phyloP scores from a whole-genome alignment of 306 rosid species.

The Lotus japonicus region DNA sequence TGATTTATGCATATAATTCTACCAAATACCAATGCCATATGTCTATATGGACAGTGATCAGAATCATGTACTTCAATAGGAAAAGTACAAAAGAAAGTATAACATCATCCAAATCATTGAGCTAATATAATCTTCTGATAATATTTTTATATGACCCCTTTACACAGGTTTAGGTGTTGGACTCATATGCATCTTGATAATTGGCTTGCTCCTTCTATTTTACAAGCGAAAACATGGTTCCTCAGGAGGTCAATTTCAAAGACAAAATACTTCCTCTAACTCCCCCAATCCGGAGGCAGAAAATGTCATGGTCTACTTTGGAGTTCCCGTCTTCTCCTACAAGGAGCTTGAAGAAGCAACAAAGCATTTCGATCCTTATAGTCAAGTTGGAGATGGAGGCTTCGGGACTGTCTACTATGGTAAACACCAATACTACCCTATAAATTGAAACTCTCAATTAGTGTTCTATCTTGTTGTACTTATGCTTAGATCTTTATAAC shows the following conservation, averaged over 20 bases:
- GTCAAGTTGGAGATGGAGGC: slow-evolving; percentile 50
- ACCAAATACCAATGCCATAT: neutral
- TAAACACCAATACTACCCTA: neutral
- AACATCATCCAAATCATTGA: neutral
- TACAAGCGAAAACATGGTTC: slow-evolving; percentile 2
- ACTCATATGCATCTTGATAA: neutral
- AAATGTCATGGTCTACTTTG: slow-evolving; percentile 9
- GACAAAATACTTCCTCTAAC: neutral
- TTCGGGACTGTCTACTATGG: slow-evolving; percentile 31
- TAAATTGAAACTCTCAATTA: neutral
- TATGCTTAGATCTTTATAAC: slow-evolving; percentile 9
- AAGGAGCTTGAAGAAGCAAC: slow-evolving; percentile 47
- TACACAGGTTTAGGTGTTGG: slow-evolving; percentile 17
- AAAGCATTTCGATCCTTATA: slow-evolving; percentile 34
- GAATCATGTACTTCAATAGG: neutral
- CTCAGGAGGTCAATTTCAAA: neutral
- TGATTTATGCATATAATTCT: neutral
- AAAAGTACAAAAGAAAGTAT: neutral
- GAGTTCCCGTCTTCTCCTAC: slow-evolving; percentile 29
- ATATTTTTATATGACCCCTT: neutral
- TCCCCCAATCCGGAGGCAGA: neutral
- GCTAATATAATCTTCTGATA: neutral
- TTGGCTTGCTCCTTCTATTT: neutral
- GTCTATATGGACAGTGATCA: neutral
- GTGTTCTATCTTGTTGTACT: neutral